These are phyloP conservation scores for Cladosporium velox DNA, from an alignment of 2,329 filamentous ascomycete genomes.

Conservation along the genomic window DNA sequence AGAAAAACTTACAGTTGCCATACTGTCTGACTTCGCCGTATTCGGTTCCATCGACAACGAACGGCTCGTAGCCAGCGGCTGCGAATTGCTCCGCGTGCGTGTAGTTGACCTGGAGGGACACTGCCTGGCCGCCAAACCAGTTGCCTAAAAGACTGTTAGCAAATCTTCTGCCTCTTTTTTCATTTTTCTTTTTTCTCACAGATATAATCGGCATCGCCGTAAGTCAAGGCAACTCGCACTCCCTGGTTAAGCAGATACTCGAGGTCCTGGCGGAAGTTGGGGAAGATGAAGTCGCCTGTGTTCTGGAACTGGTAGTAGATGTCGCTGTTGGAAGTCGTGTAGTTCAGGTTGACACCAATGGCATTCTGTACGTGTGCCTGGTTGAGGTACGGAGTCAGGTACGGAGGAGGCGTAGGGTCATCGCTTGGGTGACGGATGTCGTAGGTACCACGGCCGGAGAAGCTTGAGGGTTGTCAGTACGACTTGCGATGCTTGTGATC, in stretches of 20 bases:
- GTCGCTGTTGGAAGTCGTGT: conserved; percentile 50
- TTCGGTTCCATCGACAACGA: conserved; percentile 41
- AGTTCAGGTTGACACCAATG: conserved; percentile 62
- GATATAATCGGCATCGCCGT: conserved; percentile 40
- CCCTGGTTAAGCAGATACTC: conserved; percentile 45
- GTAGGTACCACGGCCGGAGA: conserved; percentile 58
- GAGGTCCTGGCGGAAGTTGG: conserved; percentile 53
- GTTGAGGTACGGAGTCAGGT: conserved; percentile 65
- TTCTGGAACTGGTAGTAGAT: conserved; percentile 56
- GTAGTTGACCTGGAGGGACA: conserved; percentile 42
- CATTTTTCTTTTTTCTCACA: conserved; percentile 25
- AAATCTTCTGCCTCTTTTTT: not conserved
- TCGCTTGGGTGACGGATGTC: conserved; percentile 59
- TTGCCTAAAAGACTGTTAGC: conserved; percentile 30
- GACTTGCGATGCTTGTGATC: conserved; percentile 48
- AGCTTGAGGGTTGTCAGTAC: conserved; percentile 30
- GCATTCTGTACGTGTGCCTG: conserved; percentile 57
- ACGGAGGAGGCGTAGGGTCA: conserved; percentile 63
- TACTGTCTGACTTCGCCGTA: conserved; percentile 44
- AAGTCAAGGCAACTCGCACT: conserved; percentile 46
- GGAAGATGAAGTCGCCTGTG: conserved; percentile 64
- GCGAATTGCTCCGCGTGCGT: conserved; percentile 36
- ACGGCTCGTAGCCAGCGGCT: conserved; percentile 36
- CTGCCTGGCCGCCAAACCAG: conserved; percentile 44
- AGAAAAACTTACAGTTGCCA: conserved; percentile 28